Percentiles rank a stretch among this genome's conserved stretches.
Evolutionary conservation across 176 grass and related monocot genomes (phyloP).

Genomic region (Bolboschoenus planiculmis): DNA sequence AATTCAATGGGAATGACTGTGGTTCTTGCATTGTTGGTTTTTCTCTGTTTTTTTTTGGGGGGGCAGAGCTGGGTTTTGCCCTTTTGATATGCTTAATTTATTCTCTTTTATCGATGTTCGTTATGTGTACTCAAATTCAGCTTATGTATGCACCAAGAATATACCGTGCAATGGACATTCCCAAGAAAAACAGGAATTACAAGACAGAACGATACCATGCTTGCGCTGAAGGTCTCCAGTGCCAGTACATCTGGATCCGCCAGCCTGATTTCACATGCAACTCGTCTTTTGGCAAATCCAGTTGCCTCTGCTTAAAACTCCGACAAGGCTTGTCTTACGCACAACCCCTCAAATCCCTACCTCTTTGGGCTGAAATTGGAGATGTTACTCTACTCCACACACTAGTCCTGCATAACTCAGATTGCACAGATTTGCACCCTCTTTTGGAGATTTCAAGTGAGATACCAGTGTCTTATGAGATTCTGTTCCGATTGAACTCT

Average conservation of each 20-base stretch:
- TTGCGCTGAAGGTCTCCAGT: conserved; percentile 49
- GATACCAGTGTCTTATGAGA: conserved; percentile 62
- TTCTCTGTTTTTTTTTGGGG: neutral
- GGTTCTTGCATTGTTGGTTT: neutral
- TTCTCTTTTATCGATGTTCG: conserved; percentile 14
- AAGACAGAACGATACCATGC: conserved; percentile 57
- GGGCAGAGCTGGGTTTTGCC: neutral
- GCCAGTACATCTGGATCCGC: conserved; percentile 64
- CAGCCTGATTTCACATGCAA: conserved; percentile 73
- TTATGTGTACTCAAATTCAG: conserved; percentile 38
- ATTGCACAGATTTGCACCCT: conserved; percentile 44
- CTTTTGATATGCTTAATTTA: conserved; percentile 23
- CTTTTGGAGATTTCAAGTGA: conserved; percentile 56
- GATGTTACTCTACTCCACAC: conserved; percentile 31
- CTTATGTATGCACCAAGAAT: conserved; percentile 83
- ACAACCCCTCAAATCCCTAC: conserved; percentile 53
- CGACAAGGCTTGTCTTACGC: conserved; percentile 26
- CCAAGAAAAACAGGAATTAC: conserved; percentile 49
- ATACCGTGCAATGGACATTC: conserved; percentile 37
- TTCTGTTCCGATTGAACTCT: conserved; percentile 82
- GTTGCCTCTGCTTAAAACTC: conserved; percentile 51
- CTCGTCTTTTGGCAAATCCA: conserved; percentile 59
- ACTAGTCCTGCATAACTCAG: conserved; percentile 20
- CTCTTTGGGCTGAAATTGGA: conserved; percentile 47
- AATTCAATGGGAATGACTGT: neutral